Evolutionary conservation across 1,139 yeast species (phyloP).

Genomic region (Yarrowia galli): DNA sequence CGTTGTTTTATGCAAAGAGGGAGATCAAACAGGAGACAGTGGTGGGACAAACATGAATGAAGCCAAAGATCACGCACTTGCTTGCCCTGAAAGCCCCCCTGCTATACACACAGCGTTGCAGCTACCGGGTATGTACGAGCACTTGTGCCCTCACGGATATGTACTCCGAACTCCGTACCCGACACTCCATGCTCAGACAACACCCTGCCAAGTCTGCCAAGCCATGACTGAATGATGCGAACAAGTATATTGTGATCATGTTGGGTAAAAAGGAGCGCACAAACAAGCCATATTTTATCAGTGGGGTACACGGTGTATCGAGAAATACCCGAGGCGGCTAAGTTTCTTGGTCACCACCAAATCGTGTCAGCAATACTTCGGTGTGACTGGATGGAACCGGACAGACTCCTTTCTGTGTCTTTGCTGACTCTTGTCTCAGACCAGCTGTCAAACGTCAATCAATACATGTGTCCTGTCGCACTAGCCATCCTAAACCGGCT

Average conservation of each 20-base stretch:
- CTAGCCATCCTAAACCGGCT: neutral
- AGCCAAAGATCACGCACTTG: too few species aligned
- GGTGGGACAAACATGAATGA: neutral
- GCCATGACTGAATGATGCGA: neutral
- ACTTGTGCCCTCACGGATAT: too few species aligned
- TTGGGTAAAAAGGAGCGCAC: neutral
- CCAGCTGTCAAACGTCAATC: neutral
- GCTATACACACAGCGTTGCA: too few species aligned
- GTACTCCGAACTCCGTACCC: too few species aligned
- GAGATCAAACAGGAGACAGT: neutral
- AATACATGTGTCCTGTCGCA: neutral
- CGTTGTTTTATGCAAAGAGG: neutral
- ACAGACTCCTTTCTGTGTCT: neutral
- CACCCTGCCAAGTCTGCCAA: constrained; percentile 1
- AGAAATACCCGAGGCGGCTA: constrained; percentile 3
- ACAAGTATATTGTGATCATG: neutral
- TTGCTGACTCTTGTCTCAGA: neutral
- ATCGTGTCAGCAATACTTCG: neutral
- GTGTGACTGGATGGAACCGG: neutral
- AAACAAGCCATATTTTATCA: neutral
- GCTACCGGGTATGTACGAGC: too few species aligned
- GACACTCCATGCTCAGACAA: neutral
- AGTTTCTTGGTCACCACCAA: neutral
- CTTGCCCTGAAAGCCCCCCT: neutral
- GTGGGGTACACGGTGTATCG: neutral